Evolutionary conservation across 1,284 basidiomycete species (phyloP).

Genomic region (Melampsora abietis-canadensis): DNA sequence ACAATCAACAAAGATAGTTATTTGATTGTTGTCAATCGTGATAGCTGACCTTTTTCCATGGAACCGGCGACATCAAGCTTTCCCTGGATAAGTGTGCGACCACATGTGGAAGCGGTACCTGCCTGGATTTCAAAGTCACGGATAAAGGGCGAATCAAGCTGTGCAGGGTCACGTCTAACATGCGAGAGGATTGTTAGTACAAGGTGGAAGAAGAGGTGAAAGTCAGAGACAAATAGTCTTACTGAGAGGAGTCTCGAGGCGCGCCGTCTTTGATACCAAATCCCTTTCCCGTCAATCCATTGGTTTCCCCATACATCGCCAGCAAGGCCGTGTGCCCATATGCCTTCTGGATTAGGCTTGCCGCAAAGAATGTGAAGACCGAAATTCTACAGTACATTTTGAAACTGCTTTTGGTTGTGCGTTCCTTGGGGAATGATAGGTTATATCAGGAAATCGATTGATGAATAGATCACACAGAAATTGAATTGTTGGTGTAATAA

Average conservation of each 20-base stretch:
- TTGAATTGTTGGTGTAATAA: too few relatives aligned
- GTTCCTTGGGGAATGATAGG: background rate
- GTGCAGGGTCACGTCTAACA: constrained; percentile 28
- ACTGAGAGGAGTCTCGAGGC: constrained; percentile 17
- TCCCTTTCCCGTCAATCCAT: constrained; percentile 28
- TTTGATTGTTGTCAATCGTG: background rate
- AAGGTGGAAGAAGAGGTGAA: background rate
- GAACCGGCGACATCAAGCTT: constrained; percentile 19
- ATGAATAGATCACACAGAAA: too few relatives aligned
- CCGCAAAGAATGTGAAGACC: background rate
- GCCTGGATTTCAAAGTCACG: constrained; percentile 31
- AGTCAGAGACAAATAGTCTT: background rate
- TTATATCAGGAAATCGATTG: too few relatives aligned
- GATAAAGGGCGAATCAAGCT: constrained; percentile 33
- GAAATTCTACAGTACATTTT: background rate
- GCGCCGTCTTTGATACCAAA: constrained; percentile 30
- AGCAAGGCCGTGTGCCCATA: constrained; percentile 32
- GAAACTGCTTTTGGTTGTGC: background rate
- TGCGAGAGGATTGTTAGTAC: background rate
- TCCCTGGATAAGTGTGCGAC: constrained; percentile 35
- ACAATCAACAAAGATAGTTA: too few relatives aligned
- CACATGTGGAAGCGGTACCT: constrained; percentile 33
- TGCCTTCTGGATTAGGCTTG: background rate
- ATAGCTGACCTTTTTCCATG: constrained; percentile 17
- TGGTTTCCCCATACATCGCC: constrained; percentile 36